Evolutionary conservation across 2,329 filamentous ascomycete genomes (phyloP), one percentile per base, ranked within the genome.

Genomic region (Magnaporthiopsis poae): DNA sequence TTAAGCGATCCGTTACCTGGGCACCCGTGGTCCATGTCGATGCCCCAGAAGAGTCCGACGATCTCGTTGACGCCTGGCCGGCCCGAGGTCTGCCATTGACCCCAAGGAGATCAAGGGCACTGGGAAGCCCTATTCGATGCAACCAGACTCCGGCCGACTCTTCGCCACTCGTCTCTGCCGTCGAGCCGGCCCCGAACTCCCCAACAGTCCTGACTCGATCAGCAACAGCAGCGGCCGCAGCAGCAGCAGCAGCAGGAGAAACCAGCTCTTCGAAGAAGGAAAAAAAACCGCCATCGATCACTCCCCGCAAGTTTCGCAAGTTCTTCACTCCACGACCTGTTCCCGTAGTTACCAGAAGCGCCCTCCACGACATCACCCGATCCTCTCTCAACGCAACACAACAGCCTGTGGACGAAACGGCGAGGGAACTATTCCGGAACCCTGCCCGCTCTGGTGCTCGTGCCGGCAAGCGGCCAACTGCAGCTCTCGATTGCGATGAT

Each of bases 261-360:
- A 69, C 73, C 1, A 65, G 71, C 5, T 64, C 62, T 29, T 33
- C 39, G 25, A 73, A 72, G 68, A 84, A 83, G 70, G 81, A 83
- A 71, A 77, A 77, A 69, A 78, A 80, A 25, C 78, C 80, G 67
- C 80, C 83, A 3, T 84, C 82, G 52, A 80, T 85, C 65, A 85
- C 83, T 3, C 83, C 83, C 66, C 76, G 82, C 69, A 84, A 82
- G 71, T 85, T 85, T 68, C 77, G 72, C 46, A 77, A 78, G 33
- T 85, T 85, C 77, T 85, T 85, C 69, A 82, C 82, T 12, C 82
- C 82, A 25, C 75, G 77, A 1, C 72, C 75, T 15, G 71, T 76
- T 46, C 75, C 74, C 25, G 80, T 76, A 66, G 74, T 77, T 5
- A 78, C 76, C 63, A 75, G 79, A 56, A 74, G 72, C 65, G 79